A percentile compares a stretch with the other conserved stretches of the same genome.
These are phyloP conservation scores for Monosporascus cannonballus DNA, from an alignment of 2,329 filamentous ascomycete species.

Conservation along the genomic window DNA sequence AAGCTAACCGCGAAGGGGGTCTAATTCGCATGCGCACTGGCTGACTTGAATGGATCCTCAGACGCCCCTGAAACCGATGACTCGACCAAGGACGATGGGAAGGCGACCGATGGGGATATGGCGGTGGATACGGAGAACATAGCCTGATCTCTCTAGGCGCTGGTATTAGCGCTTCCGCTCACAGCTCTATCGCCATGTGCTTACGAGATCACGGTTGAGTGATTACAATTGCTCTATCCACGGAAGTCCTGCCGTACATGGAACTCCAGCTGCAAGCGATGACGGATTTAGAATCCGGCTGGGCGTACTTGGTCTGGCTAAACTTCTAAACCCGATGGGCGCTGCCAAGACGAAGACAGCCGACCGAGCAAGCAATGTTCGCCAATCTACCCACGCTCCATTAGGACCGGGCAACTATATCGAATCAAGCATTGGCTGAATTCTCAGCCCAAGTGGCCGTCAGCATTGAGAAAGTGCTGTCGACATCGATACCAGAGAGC, in stretches of 20 bases:
- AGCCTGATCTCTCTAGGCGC: constrained; percentile 8
- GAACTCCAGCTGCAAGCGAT: no score
- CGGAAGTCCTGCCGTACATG: no score
- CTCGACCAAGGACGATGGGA: constrained; percentile 1
- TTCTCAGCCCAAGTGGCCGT: neutral
- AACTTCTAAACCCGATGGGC: no score
- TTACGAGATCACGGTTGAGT: no score
- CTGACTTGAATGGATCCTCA: neutral
- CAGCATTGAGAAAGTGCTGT: neutral
- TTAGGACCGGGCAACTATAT: neutral
- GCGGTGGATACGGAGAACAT: constrained; percentile 18
- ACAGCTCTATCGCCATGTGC: no score
- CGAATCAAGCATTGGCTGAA: neutral
- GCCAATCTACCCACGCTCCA: no score
- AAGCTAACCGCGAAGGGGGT: neutral
- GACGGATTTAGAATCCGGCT: no score
- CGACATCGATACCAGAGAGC: neutral
- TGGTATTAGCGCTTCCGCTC: neutral
- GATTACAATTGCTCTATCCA: no score
- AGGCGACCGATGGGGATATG: constrained; percentile 9
- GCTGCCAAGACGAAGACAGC: no score
- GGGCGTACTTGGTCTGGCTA: no score
- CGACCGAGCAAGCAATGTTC: no score
- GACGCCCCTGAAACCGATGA: constrained; percentile 7
- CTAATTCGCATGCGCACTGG: neutral